Conservation (phyloP, 2,329 filamentous ascomycete species). For the Pseudocercospora macadamiae region DNA sequence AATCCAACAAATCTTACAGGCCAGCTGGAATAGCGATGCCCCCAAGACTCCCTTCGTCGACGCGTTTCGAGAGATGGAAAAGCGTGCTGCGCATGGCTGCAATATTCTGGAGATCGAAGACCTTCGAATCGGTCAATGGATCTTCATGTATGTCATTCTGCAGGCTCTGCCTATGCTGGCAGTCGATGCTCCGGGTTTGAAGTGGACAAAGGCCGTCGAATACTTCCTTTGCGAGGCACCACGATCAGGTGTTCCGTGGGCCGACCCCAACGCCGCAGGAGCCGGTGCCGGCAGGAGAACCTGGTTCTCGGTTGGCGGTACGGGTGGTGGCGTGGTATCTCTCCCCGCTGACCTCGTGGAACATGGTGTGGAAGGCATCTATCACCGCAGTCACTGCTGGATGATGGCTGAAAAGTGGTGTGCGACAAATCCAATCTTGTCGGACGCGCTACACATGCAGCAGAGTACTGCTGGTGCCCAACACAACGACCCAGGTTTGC, state of each 20-base stretch:
- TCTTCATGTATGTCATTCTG: conserved; percentile 78
- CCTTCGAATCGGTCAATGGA: conserved; percentile 75
- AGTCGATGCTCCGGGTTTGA: conserved; percentile 71
- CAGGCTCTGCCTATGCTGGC: conserved; percentile 78
- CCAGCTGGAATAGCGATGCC: conserved; percentile 78
- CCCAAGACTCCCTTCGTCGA: conserved; percentile 65
- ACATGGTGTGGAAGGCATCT: conserved; percentile 68
- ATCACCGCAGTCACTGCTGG: conserved; percentile 72
- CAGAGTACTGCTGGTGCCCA: conserved; percentile 16
- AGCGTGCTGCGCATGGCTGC: conserved; percentile 66
- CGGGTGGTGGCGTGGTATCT: conserved; percentile 63
- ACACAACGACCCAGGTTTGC: conserved; percentile 19
- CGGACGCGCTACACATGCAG: conserved; percentile 33
- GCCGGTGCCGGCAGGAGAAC: conserved; percentile 49
- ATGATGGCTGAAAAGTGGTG: conserved; percentile 65
- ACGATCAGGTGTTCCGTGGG: conserved; percentile 73
- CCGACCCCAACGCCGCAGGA: conserved; percentile 57
- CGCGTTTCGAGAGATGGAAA: conserved; percentile 72
- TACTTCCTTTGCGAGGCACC: conserved; percentile 81
- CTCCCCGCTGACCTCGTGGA: conserved; percentile 67
- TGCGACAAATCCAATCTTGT: conserved; percentile 42
- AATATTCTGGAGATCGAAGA: conserved; percentile 69
- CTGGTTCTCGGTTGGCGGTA: conserved; percentile 72
- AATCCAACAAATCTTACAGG: conserved; percentile 73
- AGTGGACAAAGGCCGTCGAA: conserved; percentile 71